Conservation (phyloP, 2,329 filamentous ascomycete genomes). For the Akanthomyces lecanii region DNA sequence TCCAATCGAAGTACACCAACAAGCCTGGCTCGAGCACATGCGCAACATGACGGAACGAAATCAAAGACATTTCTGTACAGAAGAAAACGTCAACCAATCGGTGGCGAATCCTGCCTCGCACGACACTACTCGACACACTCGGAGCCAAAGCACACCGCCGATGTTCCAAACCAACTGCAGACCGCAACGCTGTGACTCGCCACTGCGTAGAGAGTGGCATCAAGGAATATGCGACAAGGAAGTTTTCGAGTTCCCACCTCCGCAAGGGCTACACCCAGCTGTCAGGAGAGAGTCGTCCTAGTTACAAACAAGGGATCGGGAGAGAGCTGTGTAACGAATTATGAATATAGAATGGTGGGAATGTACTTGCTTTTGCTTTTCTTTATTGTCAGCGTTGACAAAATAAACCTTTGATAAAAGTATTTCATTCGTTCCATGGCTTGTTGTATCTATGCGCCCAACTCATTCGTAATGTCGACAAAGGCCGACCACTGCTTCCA, state of each 20-base stretch:
- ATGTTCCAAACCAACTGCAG: too few relatives aligned
- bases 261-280: background rate
- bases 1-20: background rate
- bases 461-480: conserved; percentile 71
- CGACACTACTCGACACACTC: background rate
- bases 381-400: background rate
- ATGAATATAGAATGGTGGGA: background rate
- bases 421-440: background rate
- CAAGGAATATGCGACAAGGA: background rate
- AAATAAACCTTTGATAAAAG: background rate
- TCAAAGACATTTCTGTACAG: too few relatives aligned
- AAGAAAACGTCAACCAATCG: background rate
- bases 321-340: too few relatives aligned
- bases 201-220: background rate
- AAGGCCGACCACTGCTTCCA: conserved; percentile 78
- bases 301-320: background rate
- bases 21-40: background rate
- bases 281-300: background rate
- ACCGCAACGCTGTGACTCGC: background rate
- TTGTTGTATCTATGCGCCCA: conserved; percentile 23
- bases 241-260: background rate
- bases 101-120: background rate
- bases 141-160: conserved; percentile 8
- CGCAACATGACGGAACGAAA: background rate
- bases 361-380: background rate